Conservation (phyloP, 106 monocot genomes). For the Platanthera guangdongensis region DNA sequence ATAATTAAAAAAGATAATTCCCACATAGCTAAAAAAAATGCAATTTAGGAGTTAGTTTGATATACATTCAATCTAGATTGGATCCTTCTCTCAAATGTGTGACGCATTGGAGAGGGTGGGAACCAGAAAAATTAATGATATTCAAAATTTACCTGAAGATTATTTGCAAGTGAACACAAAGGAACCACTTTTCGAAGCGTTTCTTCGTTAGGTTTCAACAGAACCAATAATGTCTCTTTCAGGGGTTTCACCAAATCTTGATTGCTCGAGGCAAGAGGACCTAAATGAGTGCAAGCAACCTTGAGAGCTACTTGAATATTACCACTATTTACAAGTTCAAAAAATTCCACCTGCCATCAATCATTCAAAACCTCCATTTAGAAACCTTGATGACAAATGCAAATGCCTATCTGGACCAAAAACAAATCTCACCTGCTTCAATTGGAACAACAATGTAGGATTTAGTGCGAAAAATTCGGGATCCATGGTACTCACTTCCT, state of each 20-base stretch:
- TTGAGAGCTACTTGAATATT: constrained; percentile 53
- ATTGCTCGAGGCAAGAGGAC: constrained; percentile 71
- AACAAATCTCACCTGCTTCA: constrained; percentile 67
- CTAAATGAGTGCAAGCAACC: constrained; percentile 78
- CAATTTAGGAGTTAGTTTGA: too few species aligned
- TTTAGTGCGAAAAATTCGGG: constrained; percentile 80
- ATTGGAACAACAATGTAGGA: constrained; percentile 75
- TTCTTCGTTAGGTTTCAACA: constrained; percentile 57
- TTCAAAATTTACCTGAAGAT: constrained; percentile 55
- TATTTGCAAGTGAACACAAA: constrained; percentile 48
- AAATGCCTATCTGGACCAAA: neutral
- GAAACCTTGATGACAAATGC: neutral
- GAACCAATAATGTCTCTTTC: constrained; percentile 78
- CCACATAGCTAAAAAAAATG: too few species aligned
- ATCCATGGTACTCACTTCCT: constrained; percentile 81
- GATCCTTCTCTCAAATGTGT: too few species aligned
- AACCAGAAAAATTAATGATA: neutral
- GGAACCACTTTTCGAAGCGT: constrained; percentile 29
- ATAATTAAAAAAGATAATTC: too few species aligned
- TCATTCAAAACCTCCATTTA: neutral
- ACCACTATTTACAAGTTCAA: constrained; percentile 62
- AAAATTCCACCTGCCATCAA: constrained; percentile 82
- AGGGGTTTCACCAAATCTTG: constrained; percentile 64
- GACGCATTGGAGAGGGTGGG: neutral
- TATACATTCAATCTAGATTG: too few species aligned